phyloP scores from a whole-genome alignment of 768 basidiomycete genomes.

The Mycena maculata region DNA sequence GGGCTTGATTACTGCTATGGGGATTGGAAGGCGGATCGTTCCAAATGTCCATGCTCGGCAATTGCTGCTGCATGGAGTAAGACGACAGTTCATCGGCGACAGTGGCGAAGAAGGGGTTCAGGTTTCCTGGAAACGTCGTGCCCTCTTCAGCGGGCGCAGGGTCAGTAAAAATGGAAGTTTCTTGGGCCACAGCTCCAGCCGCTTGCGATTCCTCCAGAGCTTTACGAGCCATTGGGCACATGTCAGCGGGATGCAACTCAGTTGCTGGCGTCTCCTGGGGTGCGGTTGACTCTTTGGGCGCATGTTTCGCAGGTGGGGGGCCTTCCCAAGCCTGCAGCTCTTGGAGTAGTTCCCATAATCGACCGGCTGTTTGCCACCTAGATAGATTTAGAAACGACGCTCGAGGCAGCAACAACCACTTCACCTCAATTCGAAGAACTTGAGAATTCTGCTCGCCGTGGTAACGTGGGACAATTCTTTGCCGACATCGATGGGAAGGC shows the following conservation, averaged over 20 bases:
- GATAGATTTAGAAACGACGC: neutral
- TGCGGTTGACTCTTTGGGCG: neutral
- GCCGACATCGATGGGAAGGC: constrained; percentile 45
- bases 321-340: constrained; percentile 34
- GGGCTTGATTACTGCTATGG: neutral
- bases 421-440: constrained; percentile 31
- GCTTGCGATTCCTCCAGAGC: constrained; percentile 1
- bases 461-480: constrained; percentile 53
- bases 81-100: constrained; percentile 21
- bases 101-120: neutral
- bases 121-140: neutral
- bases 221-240: constrained; percentile 23
- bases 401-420: neutral
- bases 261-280: neutral
- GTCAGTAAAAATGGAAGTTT: constrained; percentile 12
- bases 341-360: constrained; percentile 31
- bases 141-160: neutral
- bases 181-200: neutral
- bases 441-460: constrained; percentile 49
- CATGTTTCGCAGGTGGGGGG: constrained; percentile 22
- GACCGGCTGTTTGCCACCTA: constrained; percentile 33
- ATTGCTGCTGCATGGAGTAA: neutral
- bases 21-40: neutral
- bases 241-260: constrained; percentile 10
- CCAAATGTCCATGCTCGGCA: constrained; percentile 20